phyloP scores from a whole-genome alignment of 1,139 yeast species.

The Nakaseomyces delphensis region DNA sequence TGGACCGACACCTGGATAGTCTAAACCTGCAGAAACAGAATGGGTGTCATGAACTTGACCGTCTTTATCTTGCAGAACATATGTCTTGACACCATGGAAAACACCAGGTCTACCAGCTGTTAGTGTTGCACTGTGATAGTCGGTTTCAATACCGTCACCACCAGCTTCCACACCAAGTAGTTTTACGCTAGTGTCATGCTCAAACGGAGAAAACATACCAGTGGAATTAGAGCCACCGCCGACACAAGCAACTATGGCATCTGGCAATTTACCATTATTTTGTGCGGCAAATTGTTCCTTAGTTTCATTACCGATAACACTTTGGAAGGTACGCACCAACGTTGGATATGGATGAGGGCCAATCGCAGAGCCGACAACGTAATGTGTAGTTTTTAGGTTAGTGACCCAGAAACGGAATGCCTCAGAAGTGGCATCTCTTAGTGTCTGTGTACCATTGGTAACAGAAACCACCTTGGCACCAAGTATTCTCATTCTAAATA shows the following conservation, averaged over 20 bases:
- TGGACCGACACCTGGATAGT: slow-evolving; percentile 99
- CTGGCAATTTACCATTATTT: slow-evolving; percentile 77
- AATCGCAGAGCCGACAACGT: slow-evolving; percentile 94
- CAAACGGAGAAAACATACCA: slow-evolving; percentile 93
- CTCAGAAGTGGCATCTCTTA: slow-evolving; percentile 96
- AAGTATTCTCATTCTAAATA: slow-evolving; percentile 89
- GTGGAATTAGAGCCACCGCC: slow-evolving; percentile 98
- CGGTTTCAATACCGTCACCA: slow-evolving; percentile 90
- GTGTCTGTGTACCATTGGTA: slow-evolving; percentile 87
- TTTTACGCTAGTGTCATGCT: slow-evolving; percentile 65
- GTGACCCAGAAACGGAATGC: slow-evolving; percentile 96
- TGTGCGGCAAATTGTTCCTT: slow-evolving; percentile 77
- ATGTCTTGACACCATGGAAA: slow-evolving; percentile 94
- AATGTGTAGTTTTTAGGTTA: slow-evolving; percentile 74
- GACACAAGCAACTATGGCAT: slow-evolving; percentile 94
- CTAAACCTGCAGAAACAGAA: slow-evolving; percentile 96
- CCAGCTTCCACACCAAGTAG: slow-evolving; percentile 97
- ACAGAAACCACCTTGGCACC: slow-evolving; percentile 96
- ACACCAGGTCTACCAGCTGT: slow-evolving; percentile 94
- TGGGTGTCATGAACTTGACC: slow-evolving; percentile 98
- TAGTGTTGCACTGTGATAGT: slow-evolving; percentile 83
- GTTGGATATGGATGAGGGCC: slow-evolving; percentile 99
- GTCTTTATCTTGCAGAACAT: slow-evolving; percentile 78
- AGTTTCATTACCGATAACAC: slow-evolving; percentile 92
- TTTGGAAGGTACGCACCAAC: slow-evolving; percentile 94